phyloP scores from a whole-genome alignment of 495 filamentous ascomycete genomes.

The Podospora appendiculata region DNA sequence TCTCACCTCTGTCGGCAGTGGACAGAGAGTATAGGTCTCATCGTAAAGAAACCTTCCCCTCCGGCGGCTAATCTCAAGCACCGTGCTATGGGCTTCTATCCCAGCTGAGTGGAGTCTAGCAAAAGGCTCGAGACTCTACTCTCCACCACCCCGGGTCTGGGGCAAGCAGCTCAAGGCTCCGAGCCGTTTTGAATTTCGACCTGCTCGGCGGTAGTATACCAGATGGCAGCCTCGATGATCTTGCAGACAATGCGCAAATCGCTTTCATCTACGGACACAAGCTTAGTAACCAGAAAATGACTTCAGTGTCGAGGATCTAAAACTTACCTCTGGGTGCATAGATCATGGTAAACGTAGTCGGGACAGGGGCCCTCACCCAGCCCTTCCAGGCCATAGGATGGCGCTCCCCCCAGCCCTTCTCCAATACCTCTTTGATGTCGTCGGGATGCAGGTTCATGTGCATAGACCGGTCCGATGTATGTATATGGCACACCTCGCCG shows the following conservation, averaged over 20 bases:
- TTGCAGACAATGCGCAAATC: slow-evolving; percentile 61
- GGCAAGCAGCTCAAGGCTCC: not conserved
- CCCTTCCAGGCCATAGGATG: slow-evolving; percentile 64
- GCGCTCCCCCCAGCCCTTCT: slow-evolving; percentile 83
- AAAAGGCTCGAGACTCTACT: not conserved
- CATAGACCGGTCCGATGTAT: slow-evolving; percentile 64
- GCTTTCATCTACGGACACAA: slow-evolving; percentile 33
- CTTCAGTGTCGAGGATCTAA: not conserved
- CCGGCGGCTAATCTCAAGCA: not conserved
- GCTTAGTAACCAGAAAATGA: not conserved
- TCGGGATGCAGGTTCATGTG: slow-evolving; percentile 72
- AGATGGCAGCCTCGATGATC: slow-evolving; percentile 65
- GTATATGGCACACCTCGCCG: slow-evolving; percentile 76
- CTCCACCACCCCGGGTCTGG: not conserved
- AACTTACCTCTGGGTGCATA: slow-evolving; percentile 62
- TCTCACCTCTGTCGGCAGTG: too few species aligned
- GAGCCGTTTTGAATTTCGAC: slow-evolving; percentile 21
- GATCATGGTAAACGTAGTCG: slow-evolving; percentile 66
- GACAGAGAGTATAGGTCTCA: not conserved
- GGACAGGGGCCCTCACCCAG: slow-evolving; percentile 47
- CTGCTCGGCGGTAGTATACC: slow-evolving; percentile 43
- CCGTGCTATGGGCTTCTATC: not conserved
- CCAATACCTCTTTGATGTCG: slow-evolving; percentile 68
- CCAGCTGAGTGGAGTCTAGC: not conserved
- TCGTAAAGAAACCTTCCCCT: not conserved